Conservation (phyloP, 805 yeast genomes). For the Saturnispora silvae region DNA sequence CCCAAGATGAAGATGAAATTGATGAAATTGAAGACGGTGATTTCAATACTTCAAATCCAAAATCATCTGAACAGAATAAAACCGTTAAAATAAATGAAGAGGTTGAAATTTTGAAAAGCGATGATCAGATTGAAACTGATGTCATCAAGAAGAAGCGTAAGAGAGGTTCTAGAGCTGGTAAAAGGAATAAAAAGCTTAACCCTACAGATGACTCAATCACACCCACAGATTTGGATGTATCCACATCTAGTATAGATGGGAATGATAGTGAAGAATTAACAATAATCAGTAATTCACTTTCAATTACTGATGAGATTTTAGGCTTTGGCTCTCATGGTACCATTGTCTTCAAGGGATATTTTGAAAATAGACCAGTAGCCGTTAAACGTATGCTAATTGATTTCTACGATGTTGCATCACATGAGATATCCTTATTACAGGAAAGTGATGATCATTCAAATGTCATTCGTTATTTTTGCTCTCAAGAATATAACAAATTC, state of each 20-base stretch:
- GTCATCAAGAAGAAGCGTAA: constrained; percentile 42
- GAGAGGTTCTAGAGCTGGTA: constrained; percentile 82
- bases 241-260: background rate
- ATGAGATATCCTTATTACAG: constrained; percentile 76
- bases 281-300: constrained; percentile 32
- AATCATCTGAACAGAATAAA: constrained; percentile 17
- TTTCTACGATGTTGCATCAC: constrained; percentile 88
- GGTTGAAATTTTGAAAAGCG: constrained; percentile 4
- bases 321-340: constrained; percentile 98
- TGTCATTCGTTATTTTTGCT: constrained; percentile 85
- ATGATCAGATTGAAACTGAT: constrained; percentile 7
- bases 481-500: constrained; percentile 82
- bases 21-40: background rate
- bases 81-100: constrained; percentile 8
- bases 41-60: no score
- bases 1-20: constrained; percentile 1
- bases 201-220: background rate
- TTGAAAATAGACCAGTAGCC: constrained; percentile 91
- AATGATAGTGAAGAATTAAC: constrained; percentile 7
- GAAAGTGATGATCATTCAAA: constrained; percentile 97
- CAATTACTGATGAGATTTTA: constrained; percentile 61
- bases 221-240: background rate
- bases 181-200: constrained; percentile 35
- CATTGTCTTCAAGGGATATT: constrained; percentile 80
- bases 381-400: constrained; percentile 89